A percentile compares a stretch with the other conserved stretches of the same genome.
These are phyloP conservation scores for Mucor irregularis DNA, from an alignment of 371 early-diverging fungal genomes.

Conservation along the genomic window DNA sequence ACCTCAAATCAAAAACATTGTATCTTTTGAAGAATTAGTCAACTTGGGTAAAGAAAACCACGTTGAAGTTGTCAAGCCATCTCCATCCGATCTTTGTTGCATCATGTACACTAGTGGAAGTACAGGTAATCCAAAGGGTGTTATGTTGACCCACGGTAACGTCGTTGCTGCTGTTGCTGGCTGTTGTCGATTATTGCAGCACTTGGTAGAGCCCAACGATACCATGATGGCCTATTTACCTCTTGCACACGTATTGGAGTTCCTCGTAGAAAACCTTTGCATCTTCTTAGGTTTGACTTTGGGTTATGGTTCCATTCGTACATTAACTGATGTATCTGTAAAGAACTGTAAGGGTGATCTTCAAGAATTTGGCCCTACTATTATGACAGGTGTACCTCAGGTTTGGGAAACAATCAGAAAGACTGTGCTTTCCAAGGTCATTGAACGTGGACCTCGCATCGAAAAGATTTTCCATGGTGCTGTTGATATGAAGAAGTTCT, in stretches of 20 bases:
- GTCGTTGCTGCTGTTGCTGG: slow-evolving; percentile 77
- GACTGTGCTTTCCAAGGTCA: slow-evolving; percentile 77
- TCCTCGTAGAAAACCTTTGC: slow-evolving; percentile 77
- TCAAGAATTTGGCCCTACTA: slow-evolving; percentile 86
- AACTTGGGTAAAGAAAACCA: slow-evolving; percentile 66
- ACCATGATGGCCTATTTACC: slow-evolving; percentile 91
- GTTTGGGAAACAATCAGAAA: slow-evolving; percentile 94
- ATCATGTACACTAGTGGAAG: slow-evolving; percentile 88
- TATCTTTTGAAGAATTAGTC: slow-evolving; percentile 58
- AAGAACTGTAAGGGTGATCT: slow-evolving; percentile 95
- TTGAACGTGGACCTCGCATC: slow-evolving; percentile 59
- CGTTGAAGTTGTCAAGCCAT: slow-evolving; percentile 55
- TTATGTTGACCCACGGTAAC: slow-evolving; percentile 66
- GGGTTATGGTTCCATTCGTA: slow-evolving; percentile 90
- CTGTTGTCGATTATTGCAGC: slow-evolving; percentile 74
- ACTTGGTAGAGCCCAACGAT: slow-evolving; percentile 75
- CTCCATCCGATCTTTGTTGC: slow-evolving; percentile 69
- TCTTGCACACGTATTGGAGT: slow-evolving; percentile 91
- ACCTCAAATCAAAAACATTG: slow-evolving; percentile 24
- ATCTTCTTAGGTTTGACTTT: slow-evolving; percentile 78
- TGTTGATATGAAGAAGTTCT: slow-evolving; percentile 70
- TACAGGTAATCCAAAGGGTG: slow-evolving; percentile 82
- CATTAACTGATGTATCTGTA: slow-evolving; percentile 87
- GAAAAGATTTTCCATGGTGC: slow-evolving; percentile 77
- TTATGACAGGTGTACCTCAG: slow-evolving; percentile 94